Evolutionary conservation across 176 grass and related monocot species (phyloP), one percentile per base, ranked within the genome.

Genomic region (Oryza meridionalis): DNA sequence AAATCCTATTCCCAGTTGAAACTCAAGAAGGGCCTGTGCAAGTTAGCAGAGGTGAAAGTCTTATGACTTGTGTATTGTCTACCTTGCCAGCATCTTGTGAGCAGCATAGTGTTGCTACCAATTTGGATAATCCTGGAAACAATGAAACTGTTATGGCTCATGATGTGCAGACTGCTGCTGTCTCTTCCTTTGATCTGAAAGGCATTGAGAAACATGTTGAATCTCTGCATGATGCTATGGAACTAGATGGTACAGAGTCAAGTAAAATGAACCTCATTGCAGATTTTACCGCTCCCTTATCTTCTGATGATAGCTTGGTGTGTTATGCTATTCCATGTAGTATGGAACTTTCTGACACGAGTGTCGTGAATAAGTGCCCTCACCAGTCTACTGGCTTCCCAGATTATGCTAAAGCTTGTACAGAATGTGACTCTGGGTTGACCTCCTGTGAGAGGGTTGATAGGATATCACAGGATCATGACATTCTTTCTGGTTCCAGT

Each of bases 221-320:
- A 44, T 72, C 64, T 84, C 21, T 73, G 80, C 65, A 76, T 14
- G 66, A 91, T 32, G 66, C 58, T 73, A 77, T 91, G 81, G 72
- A 85, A 77, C 31, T 77, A 61, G 89, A 88, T 85, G 16, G 19
- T 72, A 75, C 51, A 70, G 55, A 87, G 38, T 88, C 59, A 64
- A 33, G 21, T 12, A 47, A 51, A 27, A 4, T 22, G 35, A 84
- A 69, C 16, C 40, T 81, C 64, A 8, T 44, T 70, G 27, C 17
- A 45, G 72, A 55, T 62, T 65, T 47, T 22, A 44, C 37, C 67
- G 27, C 13, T 76, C 77, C 66, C 84, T 67, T 86, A 72, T 67
- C 66, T 63, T 81, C 77, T 38, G 55, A 59, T 77, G 16, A 37
- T 26, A 81, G 73, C 72, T 27, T 88, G 68, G 19, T 43, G 72